Base-by-base conservation (phyloP, 2,329 filamentous ascomycete genomes). In the Exophiala dermatitidis region DNA sequence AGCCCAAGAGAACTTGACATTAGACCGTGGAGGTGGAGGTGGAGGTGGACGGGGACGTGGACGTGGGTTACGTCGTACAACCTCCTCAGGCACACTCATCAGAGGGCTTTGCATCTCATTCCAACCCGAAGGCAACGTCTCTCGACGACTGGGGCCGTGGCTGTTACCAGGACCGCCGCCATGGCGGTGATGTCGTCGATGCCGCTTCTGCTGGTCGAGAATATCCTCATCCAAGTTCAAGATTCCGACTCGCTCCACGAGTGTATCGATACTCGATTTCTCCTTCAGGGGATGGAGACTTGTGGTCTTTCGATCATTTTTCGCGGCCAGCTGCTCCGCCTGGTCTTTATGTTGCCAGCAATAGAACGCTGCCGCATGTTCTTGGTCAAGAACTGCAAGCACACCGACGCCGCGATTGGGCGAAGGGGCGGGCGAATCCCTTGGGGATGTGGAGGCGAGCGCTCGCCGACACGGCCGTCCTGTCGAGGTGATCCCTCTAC, bases 271-370 rank as follows among this genome's bases (percentile, higher is more conserved):
- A 64, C 90, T 96, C 33, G 82, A 85, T 48, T 87, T 77, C 53
- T 80, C 76, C 62, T 83, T 78, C 50, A 84, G 69, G 3, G 83
- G 79, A 4, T 81, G 77, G 3, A 78, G 73, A 67, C 3, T 72
- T 74, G 1, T 74, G 74, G 1, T 74, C 74, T 1, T 75, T 72
- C 56, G 71, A 77, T 12, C 74, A 75, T 42, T 67, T 67, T 5
- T 76, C 75, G 53, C 68, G 64, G 61, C 67, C 66, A 72, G 53
- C 8, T 62, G 66, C 50, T 72, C 67, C 2, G 88, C 88, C 69
- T 98, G 93, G 53, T 93, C 88, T 67, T 88, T 90, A 73, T 98
- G 93, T 68, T 96, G 90, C 86, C 88, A 95, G 75, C 91, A 97
- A 72, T 90, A 96, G 46, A 84, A 79, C 59, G 57, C 69, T 40